Evolutionary conservation across 2,329 filamentous ascomycete species (phyloP), one percentile per base, ranked within the genome.

Genomic region (Curvularia sp.): DNA sequence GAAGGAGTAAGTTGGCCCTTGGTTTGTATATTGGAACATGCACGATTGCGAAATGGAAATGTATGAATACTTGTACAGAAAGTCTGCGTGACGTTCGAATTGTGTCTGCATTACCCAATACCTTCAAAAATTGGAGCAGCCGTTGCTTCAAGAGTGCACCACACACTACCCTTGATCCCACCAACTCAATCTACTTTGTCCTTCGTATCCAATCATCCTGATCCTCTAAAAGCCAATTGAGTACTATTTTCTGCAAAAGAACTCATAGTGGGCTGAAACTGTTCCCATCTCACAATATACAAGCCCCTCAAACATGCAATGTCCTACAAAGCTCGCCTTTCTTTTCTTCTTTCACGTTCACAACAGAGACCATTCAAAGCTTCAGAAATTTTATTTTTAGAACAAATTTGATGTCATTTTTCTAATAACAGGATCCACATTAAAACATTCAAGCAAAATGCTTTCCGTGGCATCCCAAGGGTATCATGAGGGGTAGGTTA

Each of bases 401-500:
- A 25, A 8, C 25, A 25, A 43, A 8, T 66, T 63, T 49, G 49
- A 66, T 66, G 15, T 63, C 53, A 55, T 65, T 65, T 65, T 66
- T 43, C 41, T 43, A 43, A 52, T 59, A 49, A 39, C 18, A 49
- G 23, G 47, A 57, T 65, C 53, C 55, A 55, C 52, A 51, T 43
- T 13, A 43, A 15, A 27, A 43, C 21, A 23, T 8, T 7, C 6
- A 30, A 18, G 49, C 61, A 55, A 55, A 55, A 53, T 65, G 52
- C 47, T 57, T 46, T 38, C 51, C 38, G 56, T 46, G 55, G 52
- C 52, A 55, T 57, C 64, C 63, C 49, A 64, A 63, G 64, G 64
- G 64, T 67, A 67, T 67, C 64, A 67, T 67, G 53, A 65, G 63
- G 63, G 60, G 58, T 30, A 47, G 43, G 28, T 47, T 47, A n/a